These are phyloP conservation scores for Hanseniaspora hatyaiensis DNA, from an alignment of 805 yeast species.

Conservation along the genomic window DNA sequence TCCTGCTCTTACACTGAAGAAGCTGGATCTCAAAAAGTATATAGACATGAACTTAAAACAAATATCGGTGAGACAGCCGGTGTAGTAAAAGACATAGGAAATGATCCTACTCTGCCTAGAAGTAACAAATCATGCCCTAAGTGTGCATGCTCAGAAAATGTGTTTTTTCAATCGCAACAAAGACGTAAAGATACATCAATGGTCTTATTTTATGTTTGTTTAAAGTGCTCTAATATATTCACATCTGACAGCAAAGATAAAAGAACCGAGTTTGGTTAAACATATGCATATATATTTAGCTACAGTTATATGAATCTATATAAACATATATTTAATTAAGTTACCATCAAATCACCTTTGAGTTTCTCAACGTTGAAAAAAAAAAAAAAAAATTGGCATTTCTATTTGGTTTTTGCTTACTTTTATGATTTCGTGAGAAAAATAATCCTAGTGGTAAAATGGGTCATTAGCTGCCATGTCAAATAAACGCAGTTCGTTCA, in stretches of 20 bases:
- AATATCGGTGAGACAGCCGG: constrained; percentile 93
- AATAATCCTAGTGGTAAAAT: too few relatives aligned
- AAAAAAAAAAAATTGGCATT: background rate
- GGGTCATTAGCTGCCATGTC: background rate
- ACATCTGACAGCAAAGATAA: constrained; percentile 31
- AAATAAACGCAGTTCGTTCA: constrained; percentile 1
- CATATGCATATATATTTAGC: too few relatives aligned
- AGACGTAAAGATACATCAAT: constrained; percentile 88
- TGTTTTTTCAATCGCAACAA: constrained; percentile 94
- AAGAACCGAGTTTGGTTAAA: constrained; percentile 27
- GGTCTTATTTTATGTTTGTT: constrained; percentile 87
- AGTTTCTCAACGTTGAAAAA: background rate
- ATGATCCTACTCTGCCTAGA: constrained; percentile 95
- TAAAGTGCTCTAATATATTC: constrained; percentile 65
- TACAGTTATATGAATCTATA: too few relatives aligned
- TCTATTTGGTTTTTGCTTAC: background rate
- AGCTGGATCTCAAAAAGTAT: constrained; percentile 78
- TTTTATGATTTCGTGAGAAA: too few relatives aligned
- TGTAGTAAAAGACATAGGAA: constrained; percentile 86
- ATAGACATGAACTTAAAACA: constrained; percentile 83
- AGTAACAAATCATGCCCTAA: constrained; percentile 87
- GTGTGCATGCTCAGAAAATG: constrained; percentile 81
- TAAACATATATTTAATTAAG: too few relatives aligned
- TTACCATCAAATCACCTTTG: background rate
- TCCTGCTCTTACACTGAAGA: constrained; percentile 88